Percentiles rank a stretch among this genome's conserved stretches.
Evolutionary conservation across 2,329 filamentous ascomycete genomes (phyloP).

Genomic region (Verticillium zaregamsianum): DNA sequence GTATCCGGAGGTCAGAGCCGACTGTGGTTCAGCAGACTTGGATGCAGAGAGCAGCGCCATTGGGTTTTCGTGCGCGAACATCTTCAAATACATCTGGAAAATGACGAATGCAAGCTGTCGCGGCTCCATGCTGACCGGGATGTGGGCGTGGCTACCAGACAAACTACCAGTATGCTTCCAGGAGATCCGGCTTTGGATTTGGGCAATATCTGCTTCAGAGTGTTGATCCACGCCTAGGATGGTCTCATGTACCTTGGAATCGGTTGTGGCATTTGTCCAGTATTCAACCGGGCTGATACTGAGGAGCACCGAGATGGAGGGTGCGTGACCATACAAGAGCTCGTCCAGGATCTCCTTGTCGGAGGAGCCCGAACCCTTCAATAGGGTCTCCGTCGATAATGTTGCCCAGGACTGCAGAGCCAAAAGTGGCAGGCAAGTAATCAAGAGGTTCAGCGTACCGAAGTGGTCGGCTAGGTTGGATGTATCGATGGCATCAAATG

Average conservation of each 20-base stretch:
- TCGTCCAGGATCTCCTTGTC: slow-evolving; percentile 27
- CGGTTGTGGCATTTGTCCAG: slow-evolving; percentile 42
- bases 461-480: slow-evolving; percentile 37
- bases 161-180: slow-evolving; percentile 33
- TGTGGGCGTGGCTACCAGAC: slow-evolving; percentile 11
- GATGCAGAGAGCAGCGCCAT: neutral
- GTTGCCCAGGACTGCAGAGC: slow-evolving; percentile 36
- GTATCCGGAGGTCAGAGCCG: slow-evolving; percentile 9
- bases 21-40: neutral
- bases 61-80: slow-evolving; percentile 38
- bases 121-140: slow-evolving; percentile 23
- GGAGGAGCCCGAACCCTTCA: slow-evolving; percentile 15
- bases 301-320: slow-evolving; percentile 43
- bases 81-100: slow-evolving; percentile 36
- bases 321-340: slow-evolving; percentile 41
- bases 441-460: slow-evolving; percentile 29
- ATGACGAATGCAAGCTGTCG: slow-evolving; percentile 32
- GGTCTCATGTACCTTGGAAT: slow-evolving; percentile 35
- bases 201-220: neutral
- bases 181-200: slow-evolving; percentile 24
- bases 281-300: slow-evolving; percentile 46
- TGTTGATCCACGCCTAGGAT: slow-evolving; percentile 18
- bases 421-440: slow-evolving; percentile 44
- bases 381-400: slow-evolving; percentile 32
- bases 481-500: slow-evolving; percentile 56